A percentile compares a stretch with the other conserved stretches of the same genome.
Evolutionary conservation across 352 stramenopile genomes (phyloP).

Genomic region (Phytophthora meadii): DNA sequence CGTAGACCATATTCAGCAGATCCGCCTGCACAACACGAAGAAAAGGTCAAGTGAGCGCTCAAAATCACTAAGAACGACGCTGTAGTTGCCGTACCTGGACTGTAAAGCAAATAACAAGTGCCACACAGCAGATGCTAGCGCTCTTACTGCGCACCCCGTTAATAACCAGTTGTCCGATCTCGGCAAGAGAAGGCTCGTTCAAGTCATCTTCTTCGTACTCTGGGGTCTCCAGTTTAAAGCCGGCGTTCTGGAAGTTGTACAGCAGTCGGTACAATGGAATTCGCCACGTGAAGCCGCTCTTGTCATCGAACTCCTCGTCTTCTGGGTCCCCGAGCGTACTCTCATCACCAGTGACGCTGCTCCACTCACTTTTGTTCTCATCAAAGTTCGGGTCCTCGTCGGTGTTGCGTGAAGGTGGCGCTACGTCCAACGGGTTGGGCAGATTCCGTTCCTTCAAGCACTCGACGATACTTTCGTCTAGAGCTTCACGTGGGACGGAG

Average conservation of each 20-base stretch:
- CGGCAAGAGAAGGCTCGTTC: constrained; percentile 64
- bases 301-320: constrained; percentile 80
- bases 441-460: constrained; percentile 71
- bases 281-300: constrained; percentile 61
- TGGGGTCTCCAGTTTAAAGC: constrained; percentile 69
- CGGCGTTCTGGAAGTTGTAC: constrained; percentile 77
- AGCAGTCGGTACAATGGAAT: constrained; percentile 73
- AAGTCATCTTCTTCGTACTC: constrained; percentile 83
- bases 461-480: constrained; percentile 72
- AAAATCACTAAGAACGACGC: background rate
- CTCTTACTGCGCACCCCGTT: constrained; percentile 79
- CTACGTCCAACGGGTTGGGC: constrained; percentile 56
- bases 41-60: constrained; percentile 5
- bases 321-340: constrained; percentile 81
- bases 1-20: constrained; percentile 82
- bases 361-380: constrained; percentile 83
- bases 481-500: constrained; percentile 60
- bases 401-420: constrained; percentile 28
- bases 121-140: constrained; percentile 63
- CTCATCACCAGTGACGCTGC: constrained; percentile 85
- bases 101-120: constrained; percentile 75
- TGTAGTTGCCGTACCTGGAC: constrained; percentile 52
- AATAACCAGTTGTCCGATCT: constrained; percentile 64
- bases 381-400: constrained; percentile 58
- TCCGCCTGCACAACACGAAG: constrained; percentile 54